Base-by-base conservation (phyloP, 192 early-diverging fungal species). In the Thamnidium elegans region DNA sequence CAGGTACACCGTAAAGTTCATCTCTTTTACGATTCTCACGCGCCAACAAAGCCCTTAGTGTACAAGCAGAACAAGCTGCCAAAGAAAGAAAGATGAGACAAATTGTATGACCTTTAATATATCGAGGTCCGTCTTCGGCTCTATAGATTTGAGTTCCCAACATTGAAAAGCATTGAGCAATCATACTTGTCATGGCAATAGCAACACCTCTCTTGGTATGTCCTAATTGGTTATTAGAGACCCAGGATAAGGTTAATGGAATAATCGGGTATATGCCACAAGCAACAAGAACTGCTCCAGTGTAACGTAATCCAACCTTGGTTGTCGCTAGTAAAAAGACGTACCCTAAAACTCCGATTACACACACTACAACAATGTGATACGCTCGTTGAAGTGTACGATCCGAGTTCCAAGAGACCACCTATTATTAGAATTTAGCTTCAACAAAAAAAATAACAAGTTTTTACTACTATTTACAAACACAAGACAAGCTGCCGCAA, bases 81-180 rank as follows among this genome's bases (percentile, higher is more conserved):
- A 72, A 7, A 8, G 32, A 9, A 30, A 72, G 63, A 21, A 65
- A 63, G 13, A 55, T 64, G 2, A 72, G n/a, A 44, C 70, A 72
- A 13, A 72, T 43, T 3, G 51, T 58, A 32, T 84, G 82, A 26
- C 82, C 82, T 48, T 70, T 72, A 11, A 72, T 65, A 39, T 80
- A 87, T 19, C 76, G 70, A 13, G 86, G 86, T 0, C 63, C 69
- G 26, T 87, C 84, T 5, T 47, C 34, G 4, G 65, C 50, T n/a
- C 79, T 71, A 42, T 87, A 87, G 48, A 87, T 78, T 54, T 87
- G 86, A 19, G 84, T 80, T 7, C 86, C 86, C 19, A 79, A 72
- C 50, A 86, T 72, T 1, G 75, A 69, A 17, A 78, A 76, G 7
- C 83, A 55, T 15, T 80, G 77, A 7, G 81, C 83, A 9, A 84